Percentiles rank a stretch among this genome's conserved stretches.
Evolutionary conservation across 441 rosid species (phyloP).

Genomic region (Cnidoscolus chayamansa): DNA sequence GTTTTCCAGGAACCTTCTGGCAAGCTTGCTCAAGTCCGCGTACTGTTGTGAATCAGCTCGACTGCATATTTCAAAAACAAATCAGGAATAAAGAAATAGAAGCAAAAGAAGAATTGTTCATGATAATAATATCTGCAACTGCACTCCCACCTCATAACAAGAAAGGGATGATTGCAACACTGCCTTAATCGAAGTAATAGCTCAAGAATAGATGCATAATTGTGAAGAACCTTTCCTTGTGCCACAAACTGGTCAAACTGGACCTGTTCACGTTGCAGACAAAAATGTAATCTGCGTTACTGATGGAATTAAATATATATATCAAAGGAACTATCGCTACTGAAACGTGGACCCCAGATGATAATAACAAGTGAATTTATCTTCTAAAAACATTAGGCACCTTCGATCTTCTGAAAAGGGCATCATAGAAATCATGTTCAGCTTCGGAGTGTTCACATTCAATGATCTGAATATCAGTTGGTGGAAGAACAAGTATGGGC

Average conservation of each 20-base stretch:
- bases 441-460: constrained; percentile 66
- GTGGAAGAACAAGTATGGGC: constrained; percentile 69
- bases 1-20: constrained; percentile 53
- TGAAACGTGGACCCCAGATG: neutral
- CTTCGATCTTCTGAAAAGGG: constrained; percentile 66
- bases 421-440: constrained; percentile 56
- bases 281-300: constrained; percentile 3
- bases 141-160: constrained; percentile 53
- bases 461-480: constrained; percentile 50
- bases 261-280: constrained; percentile 39
- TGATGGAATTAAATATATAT: neutral
- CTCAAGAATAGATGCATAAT: constrained; percentile 65
- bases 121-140: neutral
- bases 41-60: constrained; percentile 50
- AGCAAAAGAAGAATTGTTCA: neutral
- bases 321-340: neutral
- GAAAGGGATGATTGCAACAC: constrained; percentile 75
- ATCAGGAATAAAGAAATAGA: neutral
- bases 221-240: constrained; percentile 71
- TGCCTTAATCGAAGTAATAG: constrained; percentile 67
- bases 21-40: constrained; percentile 53
- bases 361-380: neutral
- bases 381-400: constrained; percentile 27
- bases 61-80: constrained; percentile 22
- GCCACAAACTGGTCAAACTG: constrained; percentile 70